Evolutionary conservation across 139 green algal species (phyloP), one percentile per base, ranked within the genome.

Genomic region (Chlamydomonas eustigma): DNA sequence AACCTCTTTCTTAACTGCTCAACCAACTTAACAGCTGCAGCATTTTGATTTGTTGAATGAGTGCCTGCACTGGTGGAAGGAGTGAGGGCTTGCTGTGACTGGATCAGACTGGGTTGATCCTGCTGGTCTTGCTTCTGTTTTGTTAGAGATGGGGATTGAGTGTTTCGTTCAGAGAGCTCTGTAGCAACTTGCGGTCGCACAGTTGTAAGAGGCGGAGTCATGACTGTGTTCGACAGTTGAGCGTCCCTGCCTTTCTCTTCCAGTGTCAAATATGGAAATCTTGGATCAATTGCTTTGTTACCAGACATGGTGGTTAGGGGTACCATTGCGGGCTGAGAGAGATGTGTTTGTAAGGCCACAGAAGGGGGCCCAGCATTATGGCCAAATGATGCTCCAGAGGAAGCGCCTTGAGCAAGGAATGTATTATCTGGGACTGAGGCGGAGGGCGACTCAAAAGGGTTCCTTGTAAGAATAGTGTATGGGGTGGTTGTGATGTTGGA

Each of bases 1-100:
- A 94, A 76, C 1, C 88, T 81, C 39, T 83, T 78, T n/a, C 84
- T 80, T 37, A 94, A 83, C 76, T 83, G 79, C 12, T 93, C 86
- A 5, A 88, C 79, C 52, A 91, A 58, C 67, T 80, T 73, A 58
- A 58, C 18, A 18, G 44, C 44, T n/a, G 58, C 34, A 72, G 71
- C 4, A 37, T 33, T 32, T 69, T 52, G 8, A 74, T 50, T 70
- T 76, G 50, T 63, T 58, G 64, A 22, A 31, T 37, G 6, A 58
- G 63, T 64, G 28, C 65, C 72, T 51, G 37, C 44, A 6, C 24
- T 32, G 34, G 37, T 34, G 35, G 5, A 2, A 52, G 65, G 33
- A 76, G 22, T 28, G 44, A 12, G 12, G 22, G 44, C 44, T 28
- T 58, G 44, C 22, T 12, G 44, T 58, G 44, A 22, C 44, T 28